Percentiles rank a stretch among this genome's conserved stretches.
Evolutionary conservation across 495 filamentous ascomycete genomes (phyloP).

Genomic region (Penicillium coffeae): DNA sequence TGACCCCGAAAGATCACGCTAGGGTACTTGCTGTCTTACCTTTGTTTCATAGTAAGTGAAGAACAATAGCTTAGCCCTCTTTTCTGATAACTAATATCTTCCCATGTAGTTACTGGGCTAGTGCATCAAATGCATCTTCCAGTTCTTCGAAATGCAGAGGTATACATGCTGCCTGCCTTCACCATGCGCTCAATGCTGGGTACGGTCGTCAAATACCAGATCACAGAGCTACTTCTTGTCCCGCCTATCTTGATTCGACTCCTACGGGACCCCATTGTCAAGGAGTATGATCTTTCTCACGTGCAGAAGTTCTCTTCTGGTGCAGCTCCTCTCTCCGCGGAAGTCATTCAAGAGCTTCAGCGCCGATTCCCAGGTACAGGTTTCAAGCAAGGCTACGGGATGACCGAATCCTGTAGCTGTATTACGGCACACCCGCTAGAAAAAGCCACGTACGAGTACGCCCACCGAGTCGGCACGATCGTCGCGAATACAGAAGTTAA

Average conservation of each 20-base stretch:
- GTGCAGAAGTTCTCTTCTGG: slow-evolving; percentile 52
- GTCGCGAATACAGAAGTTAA: slow-evolving; percentile 58
- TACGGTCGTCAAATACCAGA: slow-evolving; percentile 47
- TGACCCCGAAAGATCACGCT: slow-evolving; percentile 43
- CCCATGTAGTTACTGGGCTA: slow-evolving; percentile 44
- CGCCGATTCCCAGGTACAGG: slow-evolving; percentile 58
- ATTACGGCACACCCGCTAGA: slow-evolving; percentile 56
- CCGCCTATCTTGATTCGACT: slow-evolving; percentile 68
- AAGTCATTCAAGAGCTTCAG: slow-evolving; percentile 56
- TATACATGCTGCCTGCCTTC: slow-evolving; percentile 58
- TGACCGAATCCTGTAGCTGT: slow-evolving; percentile 63
- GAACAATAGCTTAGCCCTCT: too few species aligned
- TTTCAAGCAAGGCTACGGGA: slow-evolving; percentile 67
- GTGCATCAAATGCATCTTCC: slow-evolving; percentile 59
- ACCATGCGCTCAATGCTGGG: slow-evolving; percentile 54
- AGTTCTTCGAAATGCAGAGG: slow-evolving; percentile 51
- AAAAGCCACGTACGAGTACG: slow-evolving; percentile 53
- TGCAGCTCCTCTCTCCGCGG: slow-evolving; percentile 61
- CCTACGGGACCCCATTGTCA: slow-evolving; percentile 58
- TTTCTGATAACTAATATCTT: too few species aligned
- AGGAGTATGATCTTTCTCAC: slow-evolving; percentile 55
- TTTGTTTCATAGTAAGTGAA: slow-evolving; percentile 48
- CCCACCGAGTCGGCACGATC: slow-evolving; percentile 56
- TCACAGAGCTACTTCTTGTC: slow-evolving; percentile 61
- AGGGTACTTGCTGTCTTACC: slow-evolving; percentile 53